Percentiles rank a stretch among this genome's conserved stretches.
Conservation (phyloP, 768 basidiomycete species). For the Cyclocybe cylindracea region DNA sequence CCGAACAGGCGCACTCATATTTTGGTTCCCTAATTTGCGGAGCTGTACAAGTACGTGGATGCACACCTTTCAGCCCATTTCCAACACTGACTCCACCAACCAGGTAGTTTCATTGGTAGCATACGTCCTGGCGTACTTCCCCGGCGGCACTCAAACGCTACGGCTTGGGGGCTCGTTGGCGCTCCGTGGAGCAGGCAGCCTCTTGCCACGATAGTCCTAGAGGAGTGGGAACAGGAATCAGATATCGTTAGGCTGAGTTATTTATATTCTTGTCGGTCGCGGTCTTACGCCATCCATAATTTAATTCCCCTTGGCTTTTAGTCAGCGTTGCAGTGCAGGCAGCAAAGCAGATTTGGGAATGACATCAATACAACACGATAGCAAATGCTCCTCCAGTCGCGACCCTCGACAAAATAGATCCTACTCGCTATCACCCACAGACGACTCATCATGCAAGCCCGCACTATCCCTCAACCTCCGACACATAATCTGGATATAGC, state of each 20-base stretch:
- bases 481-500: constrained; percentile 77
- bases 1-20: constrained; percentile 72
- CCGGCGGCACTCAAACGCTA: constrained; percentile 81
- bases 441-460: constrained; percentile 48
- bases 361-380: neutral
- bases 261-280: neutral
- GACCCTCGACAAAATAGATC: neutral
- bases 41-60: constrained; percentile 64
- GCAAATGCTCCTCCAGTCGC: neutral
- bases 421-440: constrained; percentile 6
- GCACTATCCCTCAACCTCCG: constrained; percentile 66
- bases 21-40: constrained; percentile 84
- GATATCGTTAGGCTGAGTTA: neutral
- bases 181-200: constrained; percentile 78
- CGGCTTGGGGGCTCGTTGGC: constrained; percentile 80
- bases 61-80: neutral
- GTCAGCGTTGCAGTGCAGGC: too few species aligned
- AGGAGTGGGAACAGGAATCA: neutral
- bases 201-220: constrained; percentile 68
- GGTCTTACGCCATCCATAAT: neutral
- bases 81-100: neutral
- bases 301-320: neutral
- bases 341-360: neutral
- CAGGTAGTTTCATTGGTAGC: constrained; percentile 82
- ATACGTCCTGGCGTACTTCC: constrained; percentile 95